Evolutionary conservation across 2,329 filamentous ascomycete genomes (phyloP).

Genomic region (Paraphaeosphaeria minitans): DNA sequence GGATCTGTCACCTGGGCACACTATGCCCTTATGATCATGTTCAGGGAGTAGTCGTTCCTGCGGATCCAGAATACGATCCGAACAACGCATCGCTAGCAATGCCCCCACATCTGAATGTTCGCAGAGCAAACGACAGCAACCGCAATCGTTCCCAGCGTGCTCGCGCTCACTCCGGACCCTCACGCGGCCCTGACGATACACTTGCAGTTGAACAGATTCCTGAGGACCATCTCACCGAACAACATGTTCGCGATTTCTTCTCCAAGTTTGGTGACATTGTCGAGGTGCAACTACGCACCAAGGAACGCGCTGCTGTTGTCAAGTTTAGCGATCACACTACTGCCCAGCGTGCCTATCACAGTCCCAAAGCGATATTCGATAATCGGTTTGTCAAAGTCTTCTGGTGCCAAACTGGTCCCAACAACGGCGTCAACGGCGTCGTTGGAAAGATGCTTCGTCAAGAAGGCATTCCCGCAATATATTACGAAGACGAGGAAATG

Average conservation of each 20-base stretch:
- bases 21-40: constrained; percentile 4
- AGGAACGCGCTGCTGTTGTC: constrained; percentile 71
- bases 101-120: not conserved
- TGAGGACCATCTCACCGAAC: constrained; percentile 69
- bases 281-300: constrained; percentile 68
- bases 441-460: not conserved
- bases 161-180: constrained; percentile 63
- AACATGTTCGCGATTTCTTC: constrained; percentile 71
- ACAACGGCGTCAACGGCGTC: constrained; percentile 7
- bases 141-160: not conserved
- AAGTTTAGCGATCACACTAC: constrained; percentile 69
- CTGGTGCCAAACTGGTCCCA: constrained; percentile 65
- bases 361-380: constrained; percentile 81
- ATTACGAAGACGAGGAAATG: constrained; percentile 54
- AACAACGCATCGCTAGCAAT: constrained; percentile 3
- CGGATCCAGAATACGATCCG: constrained; percentile 7
- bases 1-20: constrained; percentile 3
- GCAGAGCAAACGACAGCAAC: not conserved
- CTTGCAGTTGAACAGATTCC: constrained; percentile 82
- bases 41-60: not conserved
- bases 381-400: constrained; percentile 86
- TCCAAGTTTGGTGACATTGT: constrained; percentile 70
- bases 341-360: constrained; percentile 73
- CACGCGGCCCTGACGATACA: constrained; percentile 66
- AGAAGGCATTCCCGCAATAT: constrained; percentile 14